A percentile compares a stretch with the other conserved stretches of the same genome.
Evolutionary conservation across 352 stramenopile genomes (phyloP).

Genomic region (Thalassiosira sp.): DNA sequence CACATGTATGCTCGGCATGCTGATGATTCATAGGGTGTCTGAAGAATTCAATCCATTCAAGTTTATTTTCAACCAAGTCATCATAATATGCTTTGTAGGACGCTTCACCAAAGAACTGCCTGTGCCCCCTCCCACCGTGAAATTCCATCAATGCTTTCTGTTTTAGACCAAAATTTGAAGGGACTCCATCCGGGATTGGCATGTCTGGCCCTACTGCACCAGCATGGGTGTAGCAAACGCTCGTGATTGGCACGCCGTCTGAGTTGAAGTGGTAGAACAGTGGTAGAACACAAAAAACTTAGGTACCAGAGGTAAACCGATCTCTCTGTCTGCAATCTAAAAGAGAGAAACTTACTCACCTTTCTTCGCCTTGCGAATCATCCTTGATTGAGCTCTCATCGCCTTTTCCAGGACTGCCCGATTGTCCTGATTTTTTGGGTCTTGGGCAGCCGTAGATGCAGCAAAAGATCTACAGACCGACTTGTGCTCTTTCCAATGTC

Average conservation of each 20-base stretch:
- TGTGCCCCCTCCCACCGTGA: not conserved
- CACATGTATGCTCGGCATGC: not conserved
- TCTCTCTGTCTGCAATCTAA: too few species aligned
- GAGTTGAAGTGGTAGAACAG: not conserved
- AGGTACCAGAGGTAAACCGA: too few species aligned
- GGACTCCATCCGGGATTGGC: not conserved
- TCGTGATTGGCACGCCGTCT: not conserved
- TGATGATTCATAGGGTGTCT: not conserved
- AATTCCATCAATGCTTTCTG: not conserved
- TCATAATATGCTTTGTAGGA: not conserved
- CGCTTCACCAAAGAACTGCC: not conserved
- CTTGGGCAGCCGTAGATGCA: not conserved
- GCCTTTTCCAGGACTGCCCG: not conserved
- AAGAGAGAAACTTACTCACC: not conserved
- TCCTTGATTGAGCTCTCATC: not conserved
- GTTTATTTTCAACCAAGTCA: not conserved
- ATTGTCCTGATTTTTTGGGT: not conserved
- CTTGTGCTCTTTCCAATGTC: not conserved
- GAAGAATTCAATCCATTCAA: not conserved
- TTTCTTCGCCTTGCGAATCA: not conserved
- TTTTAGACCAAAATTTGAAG: not conserved
- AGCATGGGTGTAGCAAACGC: not conserved
- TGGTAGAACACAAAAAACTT: too few species aligned
- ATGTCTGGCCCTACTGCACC: not conserved
- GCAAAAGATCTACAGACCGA: not conserved